These are phyloP conservation scores for Backusella liffmaniae DNA, from an alignment of 192 early-diverging fungal genomes.

Conservation along the genomic window DNA sequence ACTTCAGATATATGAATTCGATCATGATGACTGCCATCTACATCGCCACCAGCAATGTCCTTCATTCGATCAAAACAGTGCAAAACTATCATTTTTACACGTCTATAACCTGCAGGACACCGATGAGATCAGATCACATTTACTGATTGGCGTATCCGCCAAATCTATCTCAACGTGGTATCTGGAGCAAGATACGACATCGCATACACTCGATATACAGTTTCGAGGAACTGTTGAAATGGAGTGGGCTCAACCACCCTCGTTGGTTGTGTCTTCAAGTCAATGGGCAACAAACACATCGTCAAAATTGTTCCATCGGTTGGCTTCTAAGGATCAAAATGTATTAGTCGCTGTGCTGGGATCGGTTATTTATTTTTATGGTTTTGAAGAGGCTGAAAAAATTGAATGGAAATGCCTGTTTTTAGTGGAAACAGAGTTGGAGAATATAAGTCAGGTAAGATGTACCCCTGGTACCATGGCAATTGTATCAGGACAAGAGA, in stretches of 20 bases:
- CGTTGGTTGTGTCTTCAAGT: neutral
- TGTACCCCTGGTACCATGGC: neutral
- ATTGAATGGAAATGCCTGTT: conserved; percentile 3
- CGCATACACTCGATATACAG: neutral
- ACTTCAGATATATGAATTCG: conserved; percentile 19
- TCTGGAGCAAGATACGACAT: neutral
- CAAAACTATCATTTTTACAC: conserved; percentile 17
- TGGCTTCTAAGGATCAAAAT: neutral
- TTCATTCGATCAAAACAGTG: neutral
- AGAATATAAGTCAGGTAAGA: conserved; percentile 1
- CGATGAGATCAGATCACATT: neutral
- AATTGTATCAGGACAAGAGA: neutral
- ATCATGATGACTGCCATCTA: conserved; percentile 21
- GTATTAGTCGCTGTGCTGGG: neutral
- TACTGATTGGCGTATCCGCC: conserved; percentile 19
- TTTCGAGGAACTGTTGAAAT: neutral
- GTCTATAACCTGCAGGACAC: conserved; percentile 8
- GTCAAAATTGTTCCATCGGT: conserved; percentile 12
- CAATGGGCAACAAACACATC: conserved; percentile 12
- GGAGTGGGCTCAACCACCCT: neutral
- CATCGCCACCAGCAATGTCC: conserved; percentile 14
- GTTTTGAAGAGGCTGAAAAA: neutral
- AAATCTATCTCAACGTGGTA: conserved; percentile 12
- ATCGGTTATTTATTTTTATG: conserved; percentile 5
- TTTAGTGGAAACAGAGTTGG: conserved; percentile 1